These are phyloP conservation scores for Aspergillus clavatus DNA, from an alignment of 2,329 filamentous ascomycete species.

Conservation along the genomic window DNA sequence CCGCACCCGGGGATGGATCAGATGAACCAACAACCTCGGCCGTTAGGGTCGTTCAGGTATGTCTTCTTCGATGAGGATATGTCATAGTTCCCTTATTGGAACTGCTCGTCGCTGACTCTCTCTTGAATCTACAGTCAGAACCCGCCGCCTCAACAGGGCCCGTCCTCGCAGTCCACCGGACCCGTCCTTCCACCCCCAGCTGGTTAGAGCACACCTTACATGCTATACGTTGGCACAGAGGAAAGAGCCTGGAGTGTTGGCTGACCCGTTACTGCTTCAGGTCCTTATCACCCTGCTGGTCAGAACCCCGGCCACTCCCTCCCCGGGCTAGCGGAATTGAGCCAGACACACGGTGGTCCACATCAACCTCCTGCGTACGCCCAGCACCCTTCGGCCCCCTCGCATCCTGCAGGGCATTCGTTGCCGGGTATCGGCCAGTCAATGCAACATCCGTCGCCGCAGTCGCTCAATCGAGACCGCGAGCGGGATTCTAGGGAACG, in stretches of 20 bases:
- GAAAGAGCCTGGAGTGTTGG: background rate
- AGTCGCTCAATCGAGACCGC: constrained; percentile 40
- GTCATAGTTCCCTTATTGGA: too few relatives aligned
- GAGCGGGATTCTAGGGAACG: constrained; percentile 53
- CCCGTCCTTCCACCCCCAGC: constrained; percentile 38
- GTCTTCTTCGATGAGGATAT: constrained; percentile 6
- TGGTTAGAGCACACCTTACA: constrained; percentile 27
- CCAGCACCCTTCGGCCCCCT: constrained; percentile 36
- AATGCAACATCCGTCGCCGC: constrained; percentile 40
- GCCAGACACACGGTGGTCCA: constrained; percentile 40
- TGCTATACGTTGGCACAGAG: background rate
- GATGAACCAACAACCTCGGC: constrained; percentile 40
- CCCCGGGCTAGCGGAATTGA: constrained; percentile 44
- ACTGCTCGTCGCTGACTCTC: constrained; percentile 8
- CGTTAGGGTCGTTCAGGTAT: constrained; percentile 44
- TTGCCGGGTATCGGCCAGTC: constrained; percentile 40
- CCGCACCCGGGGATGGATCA: constrained; percentile 41
- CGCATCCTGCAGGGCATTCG: constrained; percentile 35
- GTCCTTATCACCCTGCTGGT: constrained; percentile 39
- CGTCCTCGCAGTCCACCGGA: constrained; percentile 34
- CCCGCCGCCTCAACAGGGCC: constrained; percentile 34
- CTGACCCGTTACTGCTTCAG: constrained; percentile 23
- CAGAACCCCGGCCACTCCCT: constrained; percentile 44
- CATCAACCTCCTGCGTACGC: constrained; percentile 41
- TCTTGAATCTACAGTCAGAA: constrained; percentile 30